Percentiles rank a stretch among this genome's conserved stretches.
phyloP scores from a whole-genome alignment of 768 basidiomycete genomes.

The Hypsizygus marmoreus region DNA sequence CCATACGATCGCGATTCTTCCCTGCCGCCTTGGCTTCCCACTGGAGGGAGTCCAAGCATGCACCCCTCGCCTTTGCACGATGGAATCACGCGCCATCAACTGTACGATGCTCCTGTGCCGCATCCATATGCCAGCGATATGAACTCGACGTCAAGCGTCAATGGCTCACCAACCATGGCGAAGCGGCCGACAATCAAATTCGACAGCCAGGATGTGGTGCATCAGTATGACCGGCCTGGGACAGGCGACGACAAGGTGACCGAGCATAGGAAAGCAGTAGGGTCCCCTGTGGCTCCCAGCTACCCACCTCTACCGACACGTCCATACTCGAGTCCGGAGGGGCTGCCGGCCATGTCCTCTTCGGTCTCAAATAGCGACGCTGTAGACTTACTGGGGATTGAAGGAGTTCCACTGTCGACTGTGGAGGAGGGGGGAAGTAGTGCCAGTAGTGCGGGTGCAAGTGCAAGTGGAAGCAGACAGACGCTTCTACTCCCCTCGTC shows the following conservation, averaged over 20 bases:
- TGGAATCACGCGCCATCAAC: constrained; percentile 75
- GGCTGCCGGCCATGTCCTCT: constrained; percentile 13
- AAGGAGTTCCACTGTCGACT: constrained; percentile 16
- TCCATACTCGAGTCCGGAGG: constrained; percentile 18
- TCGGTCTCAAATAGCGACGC: constrained; percentile 13
- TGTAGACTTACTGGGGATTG: constrained; percentile 31
- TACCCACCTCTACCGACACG: constrained; percentile 40
- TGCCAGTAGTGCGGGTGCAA: constrained; percentile 16
- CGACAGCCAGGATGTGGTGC: constrained; percentile 69
- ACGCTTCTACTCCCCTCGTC: constrained; percentile 32
- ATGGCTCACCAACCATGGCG: constrained; percentile 30
- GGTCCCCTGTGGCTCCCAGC: constrained; percentile 26
- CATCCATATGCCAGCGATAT: constrained; percentile 36
- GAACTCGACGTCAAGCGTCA: constrained; percentile 39
- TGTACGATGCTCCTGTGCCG: constrained; percentile 89
- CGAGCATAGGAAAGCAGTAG: constrained; percentile 45
- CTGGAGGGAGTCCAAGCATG: constrained; percentile 3
- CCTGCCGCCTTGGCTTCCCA: constrained; percentile 13
- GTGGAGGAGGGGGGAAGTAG: constrained; percentile 10
- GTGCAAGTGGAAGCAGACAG: constrained; percentile 23
- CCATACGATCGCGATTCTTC: constrained; percentile 32
- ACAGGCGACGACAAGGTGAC: constrained; percentile 43
- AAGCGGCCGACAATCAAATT: constrained; percentile 76
- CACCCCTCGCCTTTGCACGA: constrained; percentile 26
- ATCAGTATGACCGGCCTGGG: constrained; percentile 68